Percentiles rank a stretch among this genome's conserved stretches.
Evolutionary conservation across 176 grass and related monocot species (phyloP).

Genomic region (Hyparrhenia diplandra): DNA sequence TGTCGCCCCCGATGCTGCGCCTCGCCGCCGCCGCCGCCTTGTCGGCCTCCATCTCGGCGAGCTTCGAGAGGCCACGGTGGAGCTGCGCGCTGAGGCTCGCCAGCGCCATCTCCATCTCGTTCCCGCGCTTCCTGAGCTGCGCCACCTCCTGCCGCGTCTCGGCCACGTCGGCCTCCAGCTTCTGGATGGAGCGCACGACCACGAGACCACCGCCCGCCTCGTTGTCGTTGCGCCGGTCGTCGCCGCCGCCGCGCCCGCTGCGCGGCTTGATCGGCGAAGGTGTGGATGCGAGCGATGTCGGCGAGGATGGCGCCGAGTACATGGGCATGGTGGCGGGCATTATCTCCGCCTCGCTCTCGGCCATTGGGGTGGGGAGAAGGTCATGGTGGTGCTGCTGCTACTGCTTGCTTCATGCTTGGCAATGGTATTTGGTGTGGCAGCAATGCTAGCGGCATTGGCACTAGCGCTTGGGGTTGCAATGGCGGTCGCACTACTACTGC

Average conservation of each 20-base stretch:
- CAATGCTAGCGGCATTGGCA: neutral
- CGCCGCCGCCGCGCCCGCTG: neutral
- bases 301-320: slow-evolving; percentile 64
- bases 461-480: neutral
- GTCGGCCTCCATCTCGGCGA: too few species aligned
- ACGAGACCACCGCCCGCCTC: neutral
- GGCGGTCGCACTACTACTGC: neutral
- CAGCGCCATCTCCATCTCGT: slow-evolving; percentile 64
- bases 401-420: slow-evolving; percentile 11
- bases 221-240: neutral
- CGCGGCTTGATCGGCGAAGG: neutral
- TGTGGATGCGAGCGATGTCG: slow-evolving; percentile 44
- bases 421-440: neutral
- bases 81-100: slow-evolving; percentile 66
- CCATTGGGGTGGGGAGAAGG: slow-evolving; percentile 24
- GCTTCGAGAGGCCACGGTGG: too few species aligned
- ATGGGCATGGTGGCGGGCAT: slow-evolving; percentile 38
- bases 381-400: neutral
- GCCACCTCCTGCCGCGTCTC: slow-evolving; percentile 64
- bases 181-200: slow-evolving; percentile 44
- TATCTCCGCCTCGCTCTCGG: slow-evolving; percentile 22
- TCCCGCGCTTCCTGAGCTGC: slow-evolving; percentile 55
- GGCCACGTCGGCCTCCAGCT: slow-evolving; percentile 58
- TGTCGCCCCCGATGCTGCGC: too few species aligned
- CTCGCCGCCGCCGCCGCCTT: too few species aligned